Conservation (phyloP, 495 filamentous ascomycete genomes). For the Filosporella fistucella region DNA sequence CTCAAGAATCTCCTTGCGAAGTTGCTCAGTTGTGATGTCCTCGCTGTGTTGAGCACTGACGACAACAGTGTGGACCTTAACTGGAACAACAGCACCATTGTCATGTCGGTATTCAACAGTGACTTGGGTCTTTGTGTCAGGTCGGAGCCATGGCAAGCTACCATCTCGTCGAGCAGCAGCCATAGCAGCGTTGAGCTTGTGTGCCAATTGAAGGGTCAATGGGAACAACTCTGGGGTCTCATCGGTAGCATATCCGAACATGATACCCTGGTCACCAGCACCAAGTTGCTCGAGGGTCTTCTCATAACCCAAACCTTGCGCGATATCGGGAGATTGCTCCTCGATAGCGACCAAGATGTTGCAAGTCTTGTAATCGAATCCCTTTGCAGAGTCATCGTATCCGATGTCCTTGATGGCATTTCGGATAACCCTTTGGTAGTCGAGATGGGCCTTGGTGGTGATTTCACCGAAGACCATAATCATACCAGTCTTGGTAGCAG, state of each 20-base stretch:
- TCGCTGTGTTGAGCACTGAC: constrained; percentile 91
- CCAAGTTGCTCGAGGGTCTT: constrained; percentile 95
- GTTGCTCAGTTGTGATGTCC: constrained; percentile 84
- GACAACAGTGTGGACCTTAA: constrained; percentile 93
- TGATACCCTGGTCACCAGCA: constrained; percentile 99
- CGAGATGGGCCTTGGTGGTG: constrained; percentile 87
- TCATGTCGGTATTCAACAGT: constrained; percentile 98
- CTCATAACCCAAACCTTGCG: constrained; percentile 95
- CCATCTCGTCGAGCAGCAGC: constrained; percentile 80
- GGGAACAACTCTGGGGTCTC: constrained; percentile 97
- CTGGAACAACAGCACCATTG: constrained; percentile 85
- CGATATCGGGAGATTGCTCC: constrained; percentile 98
- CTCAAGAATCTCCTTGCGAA: constrained; percentile 92
- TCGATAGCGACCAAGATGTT: constrained; percentile 98
- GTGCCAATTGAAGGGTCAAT: constrained; percentile 85
- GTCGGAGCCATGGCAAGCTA: constrained; percentile 86
- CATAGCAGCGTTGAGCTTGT: constrained; percentile 95
- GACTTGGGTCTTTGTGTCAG: constrained; percentile 99
- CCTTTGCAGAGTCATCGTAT: constrained; percentile 94
- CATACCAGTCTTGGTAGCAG: constrained; percentile 99
- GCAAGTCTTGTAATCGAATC: constrained; percentile 99
- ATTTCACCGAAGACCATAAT: constrained; percentile 99
- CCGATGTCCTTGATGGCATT: constrained; percentile 95
- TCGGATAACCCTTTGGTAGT: constrained; percentile 98
- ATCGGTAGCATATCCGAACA: constrained; percentile 99